Evolutionary conservation across 192 early-diverging fungal genomes (phyloP).

Genomic region (Funneliformis mosseae): DNA sequence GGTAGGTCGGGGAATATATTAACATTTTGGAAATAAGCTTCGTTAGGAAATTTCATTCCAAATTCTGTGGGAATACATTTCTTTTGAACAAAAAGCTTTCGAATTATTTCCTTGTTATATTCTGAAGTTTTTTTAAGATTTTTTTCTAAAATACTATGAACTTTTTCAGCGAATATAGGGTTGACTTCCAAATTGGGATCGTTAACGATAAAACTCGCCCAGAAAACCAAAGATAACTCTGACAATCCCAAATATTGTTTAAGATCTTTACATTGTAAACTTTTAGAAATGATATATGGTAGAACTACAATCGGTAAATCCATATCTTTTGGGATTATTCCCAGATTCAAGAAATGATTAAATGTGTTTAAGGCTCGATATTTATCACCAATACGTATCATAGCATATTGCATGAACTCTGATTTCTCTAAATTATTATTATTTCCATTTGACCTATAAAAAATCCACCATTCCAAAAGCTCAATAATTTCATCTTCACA

Average conservation of each 20-base stretch:
- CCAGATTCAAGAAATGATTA: constrained; percentile 60
- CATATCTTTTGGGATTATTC: neutral
- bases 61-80: constrained; percentile 71
- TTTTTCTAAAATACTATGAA: constrained; percentile 57
- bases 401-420: constrained; percentile 54
- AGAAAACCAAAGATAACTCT: constrained; percentile 1
- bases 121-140: constrained; percentile 43
- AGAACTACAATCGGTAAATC: neutral
- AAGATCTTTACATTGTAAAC: neutral
- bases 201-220: constrained; percentile 4
- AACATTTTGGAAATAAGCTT: constrained; percentile 78
- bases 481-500: constrained; percentile 60
- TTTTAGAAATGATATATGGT: neutral
- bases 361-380: constrained; percentile 52
- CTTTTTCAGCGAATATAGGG: constrained; percentile 67
- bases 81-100: constrained; percentile 41
- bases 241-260: constrained; percentile 11
- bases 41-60: constrained; percentile 66
- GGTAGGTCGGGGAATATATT: constrained; percentile 87
- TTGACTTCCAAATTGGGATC: constrained; percentile 35
- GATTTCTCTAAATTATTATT: constrained; percentile 38
- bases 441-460: constrained; percentile 40
- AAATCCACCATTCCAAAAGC: constrained; percentile 78
- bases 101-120: constrained; percentile 37
- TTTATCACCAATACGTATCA: constrained; percentile 46